Conservation (phyloP, 1,139 yeast genomes). For the Magnusiomyces paraingens region DNA sequence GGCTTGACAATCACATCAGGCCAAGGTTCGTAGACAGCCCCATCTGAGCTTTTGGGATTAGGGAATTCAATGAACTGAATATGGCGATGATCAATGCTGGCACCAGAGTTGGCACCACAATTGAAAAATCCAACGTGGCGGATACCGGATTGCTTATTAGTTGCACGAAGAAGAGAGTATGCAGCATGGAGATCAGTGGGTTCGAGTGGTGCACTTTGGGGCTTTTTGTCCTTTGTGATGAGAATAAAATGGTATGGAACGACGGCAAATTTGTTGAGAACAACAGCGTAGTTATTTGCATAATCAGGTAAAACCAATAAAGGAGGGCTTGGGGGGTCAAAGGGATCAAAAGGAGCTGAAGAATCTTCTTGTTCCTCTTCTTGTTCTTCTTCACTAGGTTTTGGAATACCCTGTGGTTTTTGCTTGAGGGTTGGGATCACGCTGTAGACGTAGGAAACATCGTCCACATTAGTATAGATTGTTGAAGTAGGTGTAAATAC, state of each 20-base stretch:
- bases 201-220: conserved; percentile 66
- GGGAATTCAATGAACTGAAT: conserved; percentile 78
- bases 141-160: conserved; percentile 33
- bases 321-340: conserved; percentile 71
- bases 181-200: conserved; percentile 61
- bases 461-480: conserved; percentile 26
- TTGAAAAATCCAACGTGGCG: conserved; percentile 77
- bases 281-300: conserved; percentile 53
- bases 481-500: conserved; percentile 28
- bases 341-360: conserved; percentile 51
- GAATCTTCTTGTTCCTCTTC: conserved; percentile 19
- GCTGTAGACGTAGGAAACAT: conserved; percentile 36
- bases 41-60: background rate
- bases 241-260: conserved; percentile 71
- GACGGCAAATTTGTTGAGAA: conserved; percentile 82
- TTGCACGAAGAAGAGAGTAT: conserved; percentile 44
- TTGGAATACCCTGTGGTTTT: conserved; percentile 44
- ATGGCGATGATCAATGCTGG: conserved; percentile 90
- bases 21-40: conserved; percentile 43
- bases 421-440: conserved; percentile 46
- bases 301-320: conserved; percentile 54
- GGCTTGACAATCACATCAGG: conserved; percentile 49
- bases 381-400: conserved; percentile 8
- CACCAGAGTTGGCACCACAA: conserved; percentile 83
- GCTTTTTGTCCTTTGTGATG: conserved; percentile 63